Base-by-base conservation (phyloP, 192 early-diverging fungal species). In the Coemansia sp. region DNA sequence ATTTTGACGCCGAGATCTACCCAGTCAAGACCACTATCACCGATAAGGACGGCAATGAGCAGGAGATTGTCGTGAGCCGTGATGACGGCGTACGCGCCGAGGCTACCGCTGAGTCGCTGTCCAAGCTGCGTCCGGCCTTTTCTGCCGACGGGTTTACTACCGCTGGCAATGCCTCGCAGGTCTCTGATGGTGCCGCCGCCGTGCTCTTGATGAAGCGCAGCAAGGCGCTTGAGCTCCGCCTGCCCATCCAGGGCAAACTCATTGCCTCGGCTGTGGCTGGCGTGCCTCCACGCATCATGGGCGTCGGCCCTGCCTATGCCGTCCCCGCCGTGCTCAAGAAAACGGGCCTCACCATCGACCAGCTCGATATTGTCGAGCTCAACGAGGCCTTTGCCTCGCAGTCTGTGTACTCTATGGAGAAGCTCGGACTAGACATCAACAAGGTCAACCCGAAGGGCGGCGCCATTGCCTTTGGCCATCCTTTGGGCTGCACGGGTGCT, bases 351-450 rank as follows among this genome's bases (percentile, higher is more conserved):
- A 78, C 68, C 35, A 49, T 92, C 47, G 77, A 86, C 47, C 93
- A 98, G 72, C 87, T 98, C 35, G 96, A 92, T 64, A 77, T 97
- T 62, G 92, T 84, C 62, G 95, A 98, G 79, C 89, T 99, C 67
- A 99, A 99, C 85, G 97, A 98, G 85, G 97, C 97, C 24, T 98
- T 99, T 83, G 97, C 97, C 32, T 98, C 95, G 57, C 96, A 99
- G 84, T 92, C 96, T 14, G 89, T 96, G 39, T 96, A 94, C 88
- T 93, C 87, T 61, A 87, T 93, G 40, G 89, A 97, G 79, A 92
- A 94, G 76, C 89, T 95, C 40, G 89, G 88, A 25, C 90, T 99
- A 58, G 86, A 88, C 67, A 73, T 90, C 74, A 88, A 92, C 62
- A 97, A 94, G 89, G 94, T 98, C 74, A 99, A 99, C 86, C 94